Percentiles rank a stretch among this genome's conserved stretches.
Conservation (phyloP, 148 eudicot species). For the Amaranthus palmeri region DNA sequence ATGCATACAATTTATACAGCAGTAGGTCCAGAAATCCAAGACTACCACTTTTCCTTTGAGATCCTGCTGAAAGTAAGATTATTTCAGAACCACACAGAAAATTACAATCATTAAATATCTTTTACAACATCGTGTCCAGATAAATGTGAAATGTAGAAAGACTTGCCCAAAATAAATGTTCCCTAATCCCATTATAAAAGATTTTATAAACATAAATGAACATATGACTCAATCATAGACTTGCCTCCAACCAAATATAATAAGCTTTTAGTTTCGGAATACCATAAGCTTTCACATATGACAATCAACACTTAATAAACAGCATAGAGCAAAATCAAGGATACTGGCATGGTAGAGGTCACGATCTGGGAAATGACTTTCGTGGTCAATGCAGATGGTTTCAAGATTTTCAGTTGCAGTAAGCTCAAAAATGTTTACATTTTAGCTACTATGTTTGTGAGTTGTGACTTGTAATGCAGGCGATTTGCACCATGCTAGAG, state of each 20-base stretch:
- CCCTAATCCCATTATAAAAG: not conserved
- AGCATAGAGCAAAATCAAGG: too few relatives aligned
- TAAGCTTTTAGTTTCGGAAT: too few relatives aligned
- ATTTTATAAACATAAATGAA: not conserved
- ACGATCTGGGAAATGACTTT: too few relatives aligned
- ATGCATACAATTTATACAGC: slow-evolving; percentile 98
- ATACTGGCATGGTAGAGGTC: too few relatives aligned
- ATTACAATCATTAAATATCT: not conserved
- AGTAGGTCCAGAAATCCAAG: slow-evolving; percentile 97
- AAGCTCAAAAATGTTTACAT: too few relatives aligned
- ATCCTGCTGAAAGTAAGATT: slow-evolving; percentile 49
- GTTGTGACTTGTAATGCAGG: too few relatives aligned
- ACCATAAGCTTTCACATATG: not conserved
- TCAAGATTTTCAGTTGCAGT: too few relatives aligned
- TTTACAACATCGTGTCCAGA: not conserved
- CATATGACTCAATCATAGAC: too few relatives aligned
- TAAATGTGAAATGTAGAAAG: not conserved
- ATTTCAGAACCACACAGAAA: not conserved
- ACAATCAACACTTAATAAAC: not conserved
- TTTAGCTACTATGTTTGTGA: too few relatives aligned
- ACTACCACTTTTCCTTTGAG: slow-evolving; percentile 91
- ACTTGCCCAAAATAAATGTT: not conserved
- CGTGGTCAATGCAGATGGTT: too few relatives aligned
- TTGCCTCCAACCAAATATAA: too few relatives aligned
- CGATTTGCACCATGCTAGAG: too few relatives aligned